phyloP scores from a whole-genome alignment of 2,329 filamentous ascomycete genomes.

The Colletotrichum godetiae region DNA sequence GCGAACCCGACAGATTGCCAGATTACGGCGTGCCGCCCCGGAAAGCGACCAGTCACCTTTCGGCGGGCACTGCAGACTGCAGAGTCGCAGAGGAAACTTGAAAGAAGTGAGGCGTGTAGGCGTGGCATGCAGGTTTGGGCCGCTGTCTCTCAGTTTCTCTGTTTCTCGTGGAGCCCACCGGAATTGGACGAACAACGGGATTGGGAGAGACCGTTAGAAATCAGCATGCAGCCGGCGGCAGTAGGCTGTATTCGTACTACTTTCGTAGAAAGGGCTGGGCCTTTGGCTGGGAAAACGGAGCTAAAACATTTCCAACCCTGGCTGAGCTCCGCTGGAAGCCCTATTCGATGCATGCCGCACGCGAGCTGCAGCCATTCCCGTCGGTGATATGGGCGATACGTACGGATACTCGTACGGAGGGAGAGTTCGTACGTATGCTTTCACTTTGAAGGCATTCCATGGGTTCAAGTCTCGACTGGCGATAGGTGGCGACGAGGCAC shows the following conservation, averaged over 20 bases:
- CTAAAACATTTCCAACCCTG: background rate
- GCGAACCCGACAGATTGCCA: background rate
- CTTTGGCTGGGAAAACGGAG: background rate
- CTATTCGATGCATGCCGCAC: background rate
- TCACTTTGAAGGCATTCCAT: too few relatives aligned
- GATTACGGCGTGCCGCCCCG: background rate
- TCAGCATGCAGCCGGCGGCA: background rate
- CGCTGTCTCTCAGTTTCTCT: background rate
- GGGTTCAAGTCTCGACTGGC: too few relatives aligned
- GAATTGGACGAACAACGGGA: background rate
- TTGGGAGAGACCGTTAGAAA: background rate
- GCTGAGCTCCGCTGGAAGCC: background rate
- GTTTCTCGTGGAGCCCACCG: background rate
- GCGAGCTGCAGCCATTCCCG: conserved; percentile 7
- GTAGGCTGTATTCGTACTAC: background rate
- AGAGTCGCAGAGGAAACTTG: background rate
- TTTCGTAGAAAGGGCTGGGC: background rate
- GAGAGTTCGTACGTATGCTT: background rate
- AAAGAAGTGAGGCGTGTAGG: background rate
- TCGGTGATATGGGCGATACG: background rate
- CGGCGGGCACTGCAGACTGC: background rate
- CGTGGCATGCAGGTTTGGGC: background rate
- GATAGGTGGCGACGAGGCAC: background rate
- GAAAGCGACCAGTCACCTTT: background rate
- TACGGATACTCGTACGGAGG: background rate